A percentile compares a stretch with the other conserved stretches of the same genome.
Evolutionary conservation across 2,329 filamentous ascomycete species (phyloP).

Genomic region (Epichloe glyceriae): DNA sequence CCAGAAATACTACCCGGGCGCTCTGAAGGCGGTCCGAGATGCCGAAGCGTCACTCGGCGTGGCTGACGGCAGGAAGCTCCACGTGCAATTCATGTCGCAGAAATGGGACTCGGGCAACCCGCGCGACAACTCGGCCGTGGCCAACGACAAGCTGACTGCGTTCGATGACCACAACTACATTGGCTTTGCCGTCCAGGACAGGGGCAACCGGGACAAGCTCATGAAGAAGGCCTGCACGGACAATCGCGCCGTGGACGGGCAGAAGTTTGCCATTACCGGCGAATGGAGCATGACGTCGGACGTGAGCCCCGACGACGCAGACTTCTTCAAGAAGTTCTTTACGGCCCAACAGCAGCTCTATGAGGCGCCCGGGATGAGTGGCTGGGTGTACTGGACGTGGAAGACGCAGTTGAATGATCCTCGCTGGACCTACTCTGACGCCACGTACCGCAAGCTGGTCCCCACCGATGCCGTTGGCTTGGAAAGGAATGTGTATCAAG

Average conservation of each 20-base stretch:
- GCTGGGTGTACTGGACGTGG: conserved; percentile 49
- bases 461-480: conserved; percentile 12
- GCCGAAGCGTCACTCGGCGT: conserved; percentile 10
- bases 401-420: conserved; percentile 27
- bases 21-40: conserved; percentile 13
- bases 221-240: conserved; percentile 28
- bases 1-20: conserved; percentile 12
- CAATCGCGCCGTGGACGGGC: conserved; percentile 25
- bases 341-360: conserved; percentile 42
- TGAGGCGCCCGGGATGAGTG: conserved; percentile 32
- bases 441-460: conserved; percentile 10
- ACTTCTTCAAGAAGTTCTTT: conserved; percentile 44
- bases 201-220: conserved; percentile 9
- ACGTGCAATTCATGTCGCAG: conserved; percentile 36
- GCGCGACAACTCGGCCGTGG: conserved; percentile 7
- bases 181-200: conserved; percentile 6
- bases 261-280: conserved; percentile 33
- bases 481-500: conserved; percentile 15
- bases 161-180: conserved; percentile 46
- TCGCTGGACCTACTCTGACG: conserved; percentile 17
- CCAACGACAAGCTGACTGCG: conserved; percentile 29
- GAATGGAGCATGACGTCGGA: conserved; percentile 42
- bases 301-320: conserved; percentile 27
- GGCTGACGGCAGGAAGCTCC: conserved; percentile 14
- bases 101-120: conserved; percentile 37